Evolutionary conservation across 2,329 filamentous ascomycete species (phyloP), one percentile per base, ranked within the genome.

Genomic region (Ophiocordyceps australis): DNA sequence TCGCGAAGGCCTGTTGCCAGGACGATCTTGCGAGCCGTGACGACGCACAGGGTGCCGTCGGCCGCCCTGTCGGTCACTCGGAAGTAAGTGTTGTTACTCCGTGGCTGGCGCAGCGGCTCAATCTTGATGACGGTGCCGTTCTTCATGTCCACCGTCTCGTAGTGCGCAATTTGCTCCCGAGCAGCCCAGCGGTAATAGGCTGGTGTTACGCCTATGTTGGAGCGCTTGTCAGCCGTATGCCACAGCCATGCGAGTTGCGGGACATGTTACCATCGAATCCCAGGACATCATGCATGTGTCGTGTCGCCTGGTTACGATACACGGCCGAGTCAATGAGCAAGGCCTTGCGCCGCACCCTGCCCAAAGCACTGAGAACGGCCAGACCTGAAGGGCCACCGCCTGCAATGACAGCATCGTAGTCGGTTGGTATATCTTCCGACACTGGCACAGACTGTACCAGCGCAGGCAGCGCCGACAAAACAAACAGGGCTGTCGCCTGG

Each of bases 231-330:
- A 17, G 14, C 9, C 8, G 22, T 13, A 15, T 11, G 4, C 11
- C 6, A 9, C n/a, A 23, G 13, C 5, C 3, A 14, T 10, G 10
- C 6, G 14, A 12, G n/a, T n/a, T n/a, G n/a, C n/a, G n/a, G 9
- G 11, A 17, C 6, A 7, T 14, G 39, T 33, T 38, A 68, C 67
- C 67, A 26, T 73, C 67, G 29, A 57, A 64, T 4, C 65, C 66
- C 15, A 71, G 49, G 1, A 73, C 60, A 38, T 73, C 68, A 42
- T 74, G 68, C 54, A 71, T 62, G 33, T 68, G 57, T 10, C 66
- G 46, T 0, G 68, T 72, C 0, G 54, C 46, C 2, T 27, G 52
- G 37, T 73, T 74, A 26, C 68, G 60, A 35, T 74, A 74, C 17
- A 56, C 49, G 9, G 57, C 60, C 13, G 62, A 68, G 39, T 74